Base-by-base conservation (phyloP, 1,139 yeast species). In the Candida pseudoviswanathii region DNA sequence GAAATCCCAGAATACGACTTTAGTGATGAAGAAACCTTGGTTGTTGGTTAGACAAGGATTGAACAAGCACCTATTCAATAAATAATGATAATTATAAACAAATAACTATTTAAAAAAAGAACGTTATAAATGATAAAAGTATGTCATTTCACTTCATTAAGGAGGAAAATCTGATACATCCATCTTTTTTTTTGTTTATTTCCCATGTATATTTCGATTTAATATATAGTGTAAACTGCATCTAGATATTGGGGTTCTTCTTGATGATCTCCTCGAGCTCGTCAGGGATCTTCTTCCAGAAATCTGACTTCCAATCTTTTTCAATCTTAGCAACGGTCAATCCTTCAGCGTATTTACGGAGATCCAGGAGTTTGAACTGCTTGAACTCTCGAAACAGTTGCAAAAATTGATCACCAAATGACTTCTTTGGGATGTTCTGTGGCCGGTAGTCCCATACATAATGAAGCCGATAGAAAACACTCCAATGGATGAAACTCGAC, bases 1-100 rank as follows among this genome's bases (percentile, higher is more conserved):
- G 99, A 94, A 81, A 82, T 95, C 63, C 99, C 99, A 64, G 81
- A 82, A 62, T 95, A 95, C 71, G 90, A 85, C 63, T 89, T 95
- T 70, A 72, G 84, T 57, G 88, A 83, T 58, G 89, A 82, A 52
- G 89, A 84, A 66, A 85, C 89, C 60, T 86, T 89, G 72, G 73
- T 94, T 63, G 84, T 91, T 67, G 94, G 81, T 73, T 76, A 73
- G 64, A 41, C 41, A 33, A 3, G 38, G 22, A 30, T 6, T 8
- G 10, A 10, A 22, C 26, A 33, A 33, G 29, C 40, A 39, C 24
- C 26, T 27, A 27, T 33, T 47, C 36, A 29, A 41, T 37, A 45
- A 3, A 41, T 41, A 26, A 37, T 41, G 39, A 41, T 29, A 37
- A 44, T 25, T 30, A 44, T 33, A 37, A 46, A 31, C 10, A 8